Evolutionary conservation across 805 yeast species (phyloP).

Genomic region (Saccharomycopsis fodiens): DNA sequence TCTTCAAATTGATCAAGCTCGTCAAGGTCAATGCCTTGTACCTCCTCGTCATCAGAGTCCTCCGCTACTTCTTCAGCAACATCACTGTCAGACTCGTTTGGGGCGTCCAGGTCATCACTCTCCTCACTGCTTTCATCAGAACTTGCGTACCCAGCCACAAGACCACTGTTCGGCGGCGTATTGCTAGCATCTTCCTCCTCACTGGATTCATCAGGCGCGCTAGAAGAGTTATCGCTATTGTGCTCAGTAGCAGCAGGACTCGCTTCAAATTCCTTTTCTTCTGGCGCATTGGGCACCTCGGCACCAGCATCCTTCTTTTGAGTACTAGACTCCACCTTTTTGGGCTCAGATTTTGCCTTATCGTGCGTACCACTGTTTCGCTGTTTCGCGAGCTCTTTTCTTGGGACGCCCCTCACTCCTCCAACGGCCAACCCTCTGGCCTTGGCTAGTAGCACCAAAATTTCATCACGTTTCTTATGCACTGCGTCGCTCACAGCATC

Average conservation of each 20-base stretch:
- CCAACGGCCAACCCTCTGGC: slow-evolving; percentile 30
- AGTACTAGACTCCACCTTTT: not conserved
- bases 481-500: slow-evolving; percentile 20
- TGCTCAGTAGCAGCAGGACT: too few species aligned
- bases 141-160: not conserved
- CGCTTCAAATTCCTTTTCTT: too few species aligned
- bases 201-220: too few species aligned
- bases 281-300: slow-evolving; percentile 1
- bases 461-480: slow-evolving; percentile 19
- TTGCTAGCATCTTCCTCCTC: too few species aligned
- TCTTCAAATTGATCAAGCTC: slow-evolving; percentile 17
- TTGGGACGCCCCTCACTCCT: too few species aligned
- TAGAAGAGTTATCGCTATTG: too few species aligned
- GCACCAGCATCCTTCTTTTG: slow-evolving; percentile 5
- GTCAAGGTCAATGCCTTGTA: slow-evolving; percentile 16
- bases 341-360: not conserved
- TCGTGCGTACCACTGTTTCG: too few species aligned
- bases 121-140: slow-evolving; percentile 14
- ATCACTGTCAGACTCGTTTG: slow-evolving; percentile 23
- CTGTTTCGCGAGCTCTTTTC: too few species aligned
- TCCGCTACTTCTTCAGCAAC: slow-evolving; percentile 22
- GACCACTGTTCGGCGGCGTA: too few species aligned
- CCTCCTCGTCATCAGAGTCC: slow-evolving; percentile 17
- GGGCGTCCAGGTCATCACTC: slow-evolving; percentile 19
- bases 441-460: slow-evolving; percentile 30